A percentile compares a stretch with the other conserved stretches of the same genome.
phyloP scores from a whole-genome alignment of 495 filamentous ascomycete species.

The Schizothecium vesticola region DNA sequence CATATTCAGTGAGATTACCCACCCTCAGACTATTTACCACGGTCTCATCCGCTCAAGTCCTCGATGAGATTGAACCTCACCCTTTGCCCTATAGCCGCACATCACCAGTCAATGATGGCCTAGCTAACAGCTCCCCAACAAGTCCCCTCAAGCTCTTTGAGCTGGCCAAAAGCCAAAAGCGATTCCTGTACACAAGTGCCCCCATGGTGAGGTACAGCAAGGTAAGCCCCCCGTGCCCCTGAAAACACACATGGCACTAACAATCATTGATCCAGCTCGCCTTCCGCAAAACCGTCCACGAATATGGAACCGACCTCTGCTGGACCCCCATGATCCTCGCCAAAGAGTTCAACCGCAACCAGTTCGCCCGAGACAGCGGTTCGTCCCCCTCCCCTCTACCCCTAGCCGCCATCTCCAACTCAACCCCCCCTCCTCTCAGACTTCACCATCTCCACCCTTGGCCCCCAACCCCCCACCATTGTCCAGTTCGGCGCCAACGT shows the following conservation, averaged over 20 bases:
- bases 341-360: constrained; percentile 61
- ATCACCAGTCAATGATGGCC: background rate
- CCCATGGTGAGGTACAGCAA: constrained; percentile 68
- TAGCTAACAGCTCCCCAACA: background rate
- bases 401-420: background rate
- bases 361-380: constrained; percentile 55
- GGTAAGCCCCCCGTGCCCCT: constrained; percentile 20
- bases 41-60: no score
- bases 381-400: constrained; percentile 15
- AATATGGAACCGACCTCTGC: constrained; percentile 56
- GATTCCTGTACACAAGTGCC: constrained; percentile 53
- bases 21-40: no score
- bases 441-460: constrained; percentile 33
- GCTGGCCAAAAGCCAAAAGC: constrained; percentile 43
- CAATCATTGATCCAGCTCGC: no score
- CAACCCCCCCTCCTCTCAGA: constrained; percentile 16
- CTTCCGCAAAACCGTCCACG: constrained; percentile 55
- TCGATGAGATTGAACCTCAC: background rate
- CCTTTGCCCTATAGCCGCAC: background rate
- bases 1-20: constrained; percentile 24
- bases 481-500: constrained; percentile 58
- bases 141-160: constrained; percentile 58
- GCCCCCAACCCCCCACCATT: constrained; percentile 52
- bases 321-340: constrained; percentile 70
- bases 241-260: background rate